Percentiles rank a stretch among this genome's conserved stretches.
Conservation (phyloP, 257 asterid species). For the Asclepias syriaca region DNA sequence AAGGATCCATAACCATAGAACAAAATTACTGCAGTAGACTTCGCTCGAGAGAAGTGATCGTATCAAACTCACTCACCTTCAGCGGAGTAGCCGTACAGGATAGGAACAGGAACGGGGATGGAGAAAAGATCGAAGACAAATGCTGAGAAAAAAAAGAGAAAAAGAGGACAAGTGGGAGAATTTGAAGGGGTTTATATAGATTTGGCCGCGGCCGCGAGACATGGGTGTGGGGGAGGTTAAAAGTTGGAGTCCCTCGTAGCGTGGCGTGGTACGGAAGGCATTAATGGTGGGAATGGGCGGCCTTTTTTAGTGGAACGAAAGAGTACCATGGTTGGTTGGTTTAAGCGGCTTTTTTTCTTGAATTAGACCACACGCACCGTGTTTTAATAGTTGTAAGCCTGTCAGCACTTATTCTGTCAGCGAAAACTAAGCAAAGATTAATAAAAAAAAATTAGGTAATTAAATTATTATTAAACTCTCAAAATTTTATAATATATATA, state of each 20-base stretch:
- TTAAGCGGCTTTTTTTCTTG: constrained; percentile 22
- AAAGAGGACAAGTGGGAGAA: neutral
- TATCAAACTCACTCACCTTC: neutral
- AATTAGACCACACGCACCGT: neutral
- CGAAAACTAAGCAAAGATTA: neutral
- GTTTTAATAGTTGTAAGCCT: neutral
- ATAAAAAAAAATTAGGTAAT: too few species aligned
- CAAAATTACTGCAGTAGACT: neutral
- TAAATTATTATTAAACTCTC: too few species aligned
- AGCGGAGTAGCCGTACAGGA: neutral
- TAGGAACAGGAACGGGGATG: neutral
- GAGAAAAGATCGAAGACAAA: neutral
- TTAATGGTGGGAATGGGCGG: constrained; percentile 22
- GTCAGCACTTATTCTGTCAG: neutral
- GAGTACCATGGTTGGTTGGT: constrained; percentile 25
- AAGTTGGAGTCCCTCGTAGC: neutral
- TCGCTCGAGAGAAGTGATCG: neutral
- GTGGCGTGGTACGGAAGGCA: constrained; percentile 26
- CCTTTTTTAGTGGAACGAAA: constrained; percentile 31
- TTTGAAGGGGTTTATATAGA: constrained; percentile 9
- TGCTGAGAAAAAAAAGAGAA: neutral
- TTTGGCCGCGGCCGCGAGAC: constrained; percentile 1
- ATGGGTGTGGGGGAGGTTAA: neutral
- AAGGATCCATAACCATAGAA: neutral
- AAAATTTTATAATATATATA: too few species aligned